Base-by-base conservation (phyloP, 306 rosid species). In the Begonia peltatifolia region DNA sequence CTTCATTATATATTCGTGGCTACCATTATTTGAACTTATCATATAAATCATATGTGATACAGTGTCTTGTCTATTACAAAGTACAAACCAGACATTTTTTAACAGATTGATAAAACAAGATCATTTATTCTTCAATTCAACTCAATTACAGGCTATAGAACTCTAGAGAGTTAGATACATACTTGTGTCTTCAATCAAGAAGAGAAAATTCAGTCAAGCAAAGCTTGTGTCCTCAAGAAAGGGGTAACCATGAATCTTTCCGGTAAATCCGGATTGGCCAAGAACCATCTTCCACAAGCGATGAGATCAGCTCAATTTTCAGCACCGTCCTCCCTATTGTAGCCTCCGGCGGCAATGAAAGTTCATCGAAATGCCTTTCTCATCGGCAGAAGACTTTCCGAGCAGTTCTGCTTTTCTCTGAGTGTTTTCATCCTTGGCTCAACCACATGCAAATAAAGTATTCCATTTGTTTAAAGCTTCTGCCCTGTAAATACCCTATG, bases 391-490 rank as follows among this genome's bases (percentile, higher is more conserved):
- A 80, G 66, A 9, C 84, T 69, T 4, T 47, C 1, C 1, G 54
- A n/a, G 17, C 66, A 50, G 7, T 78, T 73, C 10, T 0, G 12
- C 10, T 42, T 42, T 0, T 64, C 63, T 23, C 71, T 20, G 47
- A 30, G 20, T 47, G 60, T 13, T 74, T 61, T 3, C 89, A 80
- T 87, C 58, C 90, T 65, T 0, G 96, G 87, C 71, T 83, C 94
- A 36, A 78, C 60, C 20, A 72, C 54, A 16, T 83, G 87, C 52
- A 80, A 83, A 14, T 87, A 87, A 13, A 69, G 52, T 15, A 83
- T 63, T 2, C 75, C 79, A n/a, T 57, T 77, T 59, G 43, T 55
- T 75, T 25, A 83, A 35, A 1, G 72, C 59, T 2, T 56, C 38
- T 0, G 67, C 89, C 80, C 83, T 60, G 60, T 78, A 46, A 18